Evolutionary conservation across 768 basidiomycete genomes (phyloP), one percentile per base, ranked within the genome.

Genomic region (Auricularia sp.): DNA sequence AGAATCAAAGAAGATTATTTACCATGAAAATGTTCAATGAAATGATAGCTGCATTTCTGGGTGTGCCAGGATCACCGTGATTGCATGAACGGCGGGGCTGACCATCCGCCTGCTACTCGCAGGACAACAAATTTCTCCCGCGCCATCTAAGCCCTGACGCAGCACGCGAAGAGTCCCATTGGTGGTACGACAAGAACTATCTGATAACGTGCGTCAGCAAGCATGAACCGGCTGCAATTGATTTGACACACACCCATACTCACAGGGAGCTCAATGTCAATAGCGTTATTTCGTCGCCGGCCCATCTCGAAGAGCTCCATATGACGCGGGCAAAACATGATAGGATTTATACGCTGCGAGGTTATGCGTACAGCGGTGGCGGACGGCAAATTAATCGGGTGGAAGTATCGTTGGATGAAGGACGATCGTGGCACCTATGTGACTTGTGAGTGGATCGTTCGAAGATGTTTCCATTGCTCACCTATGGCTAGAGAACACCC

Each of bases 121-220:
- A 77, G 70, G 85, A 87, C 70, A 87, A 87, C 75, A 85, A 84
- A 65, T 77, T 86, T 3, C 73, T 87, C n/a, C 86, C 86, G 6
- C 81, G 74, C 34, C 74, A 79, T 23, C 67, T 86, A 0, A 75
- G 74, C 44, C 79, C 84, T 0, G 83, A 84, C 62, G 78, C 80
- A 68, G 83, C 83, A 16, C 74, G 81, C 29, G 75, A 75, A 0
- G 79, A 83, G 69, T 76, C 76, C 16, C 69, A 79, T 2, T 85
- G 83, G 84, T 86, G 84, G 81, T 76, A 82, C 66, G 82, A 82
- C 65, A 79, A 78, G 8, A 78, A 74, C 74, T 80, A 61, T 6
- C 67, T 65, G 3, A 14, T 66, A 64, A 44, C 36, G 36, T 65
- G 58, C 42, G 47, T 54, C 18, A 33, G 21, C 14, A 29, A 21